Percentiles rank a stretch among this genome's conserved stretches.
phyloP scores from a whole-genome alignment of 768 basidiomycete species.

The Boletus patriciae region DNA sequence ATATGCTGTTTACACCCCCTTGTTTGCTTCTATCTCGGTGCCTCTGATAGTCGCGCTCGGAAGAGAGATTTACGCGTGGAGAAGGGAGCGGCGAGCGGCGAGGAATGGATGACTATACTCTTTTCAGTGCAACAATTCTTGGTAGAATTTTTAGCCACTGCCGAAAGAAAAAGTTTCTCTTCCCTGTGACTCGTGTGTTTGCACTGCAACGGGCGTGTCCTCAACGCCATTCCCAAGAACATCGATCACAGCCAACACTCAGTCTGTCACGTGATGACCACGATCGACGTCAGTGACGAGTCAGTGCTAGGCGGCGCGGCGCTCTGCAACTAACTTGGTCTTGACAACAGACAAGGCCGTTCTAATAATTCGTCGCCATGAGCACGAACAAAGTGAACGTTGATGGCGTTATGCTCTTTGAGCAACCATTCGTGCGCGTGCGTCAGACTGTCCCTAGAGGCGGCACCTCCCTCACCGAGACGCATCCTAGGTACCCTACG shows the following conservation, averaged over 20 bases:
- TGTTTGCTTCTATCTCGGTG: constrained; percentile 89
- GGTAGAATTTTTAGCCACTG: constrained; percentile 8
- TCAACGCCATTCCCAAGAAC: neutral
- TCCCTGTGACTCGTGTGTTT: constrained; percentile 9
- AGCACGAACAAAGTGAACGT: constrained; percentile 54
- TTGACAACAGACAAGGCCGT: constrained; percentile 10
- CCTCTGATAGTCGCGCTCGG: constrained; percentile 75
- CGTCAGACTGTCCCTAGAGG: constrained; percentile 18
- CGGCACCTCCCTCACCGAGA: constrained; percentile 11
- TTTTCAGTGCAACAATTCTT: neutral
- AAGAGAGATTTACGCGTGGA: constrained; percentile 72
- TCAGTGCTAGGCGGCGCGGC: neutral
- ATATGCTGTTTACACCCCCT: constrained; percentile 92
- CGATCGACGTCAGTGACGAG: constrained; percentile 26
- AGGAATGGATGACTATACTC: constrained; percentile 14
- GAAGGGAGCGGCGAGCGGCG: constrained; percentile 21
- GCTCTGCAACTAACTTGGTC: neutral
- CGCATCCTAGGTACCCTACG: constrained; percentile 72
- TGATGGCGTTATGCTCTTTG: constrained; percentile 77
- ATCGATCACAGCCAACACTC: neutral
- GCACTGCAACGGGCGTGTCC: constrained; percentile 19
- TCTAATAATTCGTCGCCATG: constrained; percentile 20
- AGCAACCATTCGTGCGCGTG: constrained; percentile 81
- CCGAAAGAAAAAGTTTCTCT: constrained; percentile 10
- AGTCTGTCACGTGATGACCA: constrained; percentile 26